Conservation (phyloP, 2,329 filamentous ascomycete genomes). For the Epichloe baconii region DNA sequence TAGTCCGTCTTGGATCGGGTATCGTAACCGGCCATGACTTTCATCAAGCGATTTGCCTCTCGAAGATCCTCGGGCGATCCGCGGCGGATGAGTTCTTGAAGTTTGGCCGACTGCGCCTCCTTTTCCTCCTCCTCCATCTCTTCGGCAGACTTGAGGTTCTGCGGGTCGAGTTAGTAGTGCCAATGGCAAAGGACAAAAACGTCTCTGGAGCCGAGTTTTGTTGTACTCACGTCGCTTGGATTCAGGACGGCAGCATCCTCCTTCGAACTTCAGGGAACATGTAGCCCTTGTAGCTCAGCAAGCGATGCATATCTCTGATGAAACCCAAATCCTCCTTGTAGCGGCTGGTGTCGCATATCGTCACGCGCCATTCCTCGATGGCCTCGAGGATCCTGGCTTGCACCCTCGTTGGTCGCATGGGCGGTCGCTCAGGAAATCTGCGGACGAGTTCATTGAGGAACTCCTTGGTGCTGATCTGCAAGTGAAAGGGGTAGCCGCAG, state of each 20-base stretch:
- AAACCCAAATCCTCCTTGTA: conserved; percentile 97
- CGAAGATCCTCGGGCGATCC: conserved; percentile 87
- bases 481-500: conserved; percentile 96
- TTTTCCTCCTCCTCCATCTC: conserved; percentile 98
- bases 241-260: conserved; percentile 96
- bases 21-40: conserved; percentile 97
- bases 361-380: conserved; percentile 96
- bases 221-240: conserved; percentile 74
- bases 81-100: conserved; percentile 89
- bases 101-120: conserved; percentile 91
- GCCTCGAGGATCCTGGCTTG: conserved; percentile 88
- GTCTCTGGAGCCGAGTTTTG: neutral
- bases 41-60: conserved; percentile 96
- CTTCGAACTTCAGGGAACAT: conserved; percentile 82
- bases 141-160: conserved; percentile 92
- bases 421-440: conserved; percentile 86
- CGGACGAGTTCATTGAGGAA: conserved; percentile 97
- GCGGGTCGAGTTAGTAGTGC: conserved; percentile 4
- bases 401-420: conserved; percentile 71
- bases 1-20: conserved; percentile 95
- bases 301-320: conserved; percentile 91
- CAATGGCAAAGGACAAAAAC: conserved; percentile 14
- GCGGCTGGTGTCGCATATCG: conserved; percentile 93
- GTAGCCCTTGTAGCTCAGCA: conserved; percentile 95
- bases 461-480: conserved; percentile 97